Evolutionary conservation across 179 eudicot genomes (phyloP), one percentile per base, ranked within the genome.

Genomic region (Beta macrorhiza): DNA sequence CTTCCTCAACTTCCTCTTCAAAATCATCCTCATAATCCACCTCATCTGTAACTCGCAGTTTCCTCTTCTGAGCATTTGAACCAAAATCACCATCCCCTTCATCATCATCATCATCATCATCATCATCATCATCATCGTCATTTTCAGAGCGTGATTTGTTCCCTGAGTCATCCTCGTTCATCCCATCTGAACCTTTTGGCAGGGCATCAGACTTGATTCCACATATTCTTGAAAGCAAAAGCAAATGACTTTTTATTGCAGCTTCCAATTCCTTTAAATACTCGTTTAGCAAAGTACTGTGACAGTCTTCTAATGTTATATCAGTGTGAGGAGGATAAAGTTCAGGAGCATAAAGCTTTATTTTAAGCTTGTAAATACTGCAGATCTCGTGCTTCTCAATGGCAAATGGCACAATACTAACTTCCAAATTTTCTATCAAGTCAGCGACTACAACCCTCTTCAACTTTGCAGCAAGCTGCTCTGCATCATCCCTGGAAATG

Each of bases 361-460:
- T 81, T 71, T 64, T 86, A 72, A 97, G 95, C 90, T 93, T 94
- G 79, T 95, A 95, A 37, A 92, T 70, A 82, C 91, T 86, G 79
- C 83, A 77, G 29, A 87, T 79, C 67, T 83, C 58, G 22, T 85
- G 22, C 14, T 84, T 63, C 22, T 82, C 44, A 76, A 87, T 72
- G n/a, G 86, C 81, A 74, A 83, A 87, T 12, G 95, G 97, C 82
- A 87, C 81, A 55, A 92, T 83, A 62, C 85, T 74, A 47, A 94
- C 97, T 85, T 93, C 97, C 82, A 97, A 89, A 59, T 88, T 87
- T 88, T 95, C 95, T 67, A 91, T 87, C 77, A 95, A 68, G 77
- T 95, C 97, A 25, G 99, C 97, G 74, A 95, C 89, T 8, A 90
- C 87, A 67, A 95, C 83, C 88, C 88, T 93, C 87, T 86, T 94